Evolutionary conservation across 495 filamentous ascomycete genomes (phyloP).

Genomic region (Penicillium daleae): DNA sequence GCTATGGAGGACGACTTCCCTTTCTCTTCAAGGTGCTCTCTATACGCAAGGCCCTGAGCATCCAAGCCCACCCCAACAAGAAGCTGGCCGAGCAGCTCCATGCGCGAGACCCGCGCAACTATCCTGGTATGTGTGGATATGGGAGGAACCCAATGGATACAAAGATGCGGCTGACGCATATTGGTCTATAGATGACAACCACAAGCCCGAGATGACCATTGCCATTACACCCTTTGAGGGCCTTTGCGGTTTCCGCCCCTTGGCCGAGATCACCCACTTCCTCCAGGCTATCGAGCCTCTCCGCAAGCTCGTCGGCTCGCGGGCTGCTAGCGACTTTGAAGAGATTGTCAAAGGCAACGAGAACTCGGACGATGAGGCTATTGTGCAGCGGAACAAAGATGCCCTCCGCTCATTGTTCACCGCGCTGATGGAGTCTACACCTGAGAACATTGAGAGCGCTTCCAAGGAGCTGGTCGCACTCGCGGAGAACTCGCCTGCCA

Average conservation of each 20-base stretch:
- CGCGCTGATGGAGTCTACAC: constrained; percentile 75
- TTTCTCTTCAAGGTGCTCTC: constrained; percentile 98
- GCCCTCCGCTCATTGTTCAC: constrained; percentile 75
- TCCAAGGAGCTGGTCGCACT: constrained; percentile 68
- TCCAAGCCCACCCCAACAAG: constrained; percentile 98
- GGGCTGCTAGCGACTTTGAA: constrained; percentile 68
- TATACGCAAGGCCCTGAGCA: constrained; percentile 90
- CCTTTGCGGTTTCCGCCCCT: constrained; percentile 90
- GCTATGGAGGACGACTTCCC: constrained; percentile 79
- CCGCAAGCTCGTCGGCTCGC: constrained; percentile 73
- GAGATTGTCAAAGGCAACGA: constrained; percentile 67
- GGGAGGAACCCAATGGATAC: background rate
- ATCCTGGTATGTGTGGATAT: constrained; percentile 63
- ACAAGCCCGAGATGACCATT: constrained; percentile 99
- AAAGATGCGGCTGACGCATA: background rate
- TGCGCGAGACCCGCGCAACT: constrained; percentile 85
- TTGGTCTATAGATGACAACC: constrained; percentile 84
- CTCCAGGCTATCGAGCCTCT: constrained; percentile 73
- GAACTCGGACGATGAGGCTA: constrained; percentile 59
- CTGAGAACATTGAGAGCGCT: constrained; percentile 64
- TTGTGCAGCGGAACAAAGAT: constrained; percentile 72
- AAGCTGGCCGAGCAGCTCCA: constrained; percentile 91
- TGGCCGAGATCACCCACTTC: constrained; percentile 86
- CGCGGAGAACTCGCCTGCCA: constrained; percentile 59
- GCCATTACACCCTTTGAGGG: constrained; percentile 96